Conservation (phyloP, 139 green algal genomes). For the Picochlorum sp. region DNA sequence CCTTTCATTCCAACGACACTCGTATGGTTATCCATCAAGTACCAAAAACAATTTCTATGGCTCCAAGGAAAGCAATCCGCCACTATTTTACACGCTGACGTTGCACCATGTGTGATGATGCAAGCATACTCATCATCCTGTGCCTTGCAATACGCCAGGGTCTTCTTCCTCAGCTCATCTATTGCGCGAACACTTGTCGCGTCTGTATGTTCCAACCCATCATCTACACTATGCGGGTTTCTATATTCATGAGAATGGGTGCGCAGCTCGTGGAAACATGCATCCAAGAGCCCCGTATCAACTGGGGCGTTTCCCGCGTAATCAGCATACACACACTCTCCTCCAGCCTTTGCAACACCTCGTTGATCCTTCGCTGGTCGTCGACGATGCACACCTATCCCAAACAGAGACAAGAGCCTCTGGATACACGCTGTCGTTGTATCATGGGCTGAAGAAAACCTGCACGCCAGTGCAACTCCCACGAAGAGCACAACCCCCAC, state of each 20-base stretch:
- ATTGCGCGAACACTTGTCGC: neutral
- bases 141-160: constrained; percentile 35
- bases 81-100: constrained; percentile 65
- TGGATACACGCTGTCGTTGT: too few species aligned
- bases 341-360: neutral
- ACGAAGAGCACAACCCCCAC: too few species aligned
- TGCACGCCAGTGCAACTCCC: too few species aligned
- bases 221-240: neutral
- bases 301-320: constrained; percentile 58
- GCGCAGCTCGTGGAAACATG: neutral
- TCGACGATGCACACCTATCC: too few species aligned
- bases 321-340: constrained; percentile 44
- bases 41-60: constrained; percentile 28
- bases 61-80: constrained; percentile 74
- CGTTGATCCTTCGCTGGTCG: too few species aligned
- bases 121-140: constrained; percentile 31
- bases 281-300: constrained; percentile 35
- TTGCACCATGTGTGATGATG: constrained; percentile 31
- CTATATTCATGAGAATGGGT: neutral
- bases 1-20: constrained; percentile 76
- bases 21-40: constrained; percentile 68
- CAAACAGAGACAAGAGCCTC: too few species aligned
- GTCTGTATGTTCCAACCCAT: constrained; percentile 31
- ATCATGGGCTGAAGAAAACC: too few species aligned
- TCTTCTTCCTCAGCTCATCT: constrained; percentile 18